phyloP scores from a whole-genome alignment of 768 basidiomycete species.

The Rhodotorula sphaerocarpa region DNA sequence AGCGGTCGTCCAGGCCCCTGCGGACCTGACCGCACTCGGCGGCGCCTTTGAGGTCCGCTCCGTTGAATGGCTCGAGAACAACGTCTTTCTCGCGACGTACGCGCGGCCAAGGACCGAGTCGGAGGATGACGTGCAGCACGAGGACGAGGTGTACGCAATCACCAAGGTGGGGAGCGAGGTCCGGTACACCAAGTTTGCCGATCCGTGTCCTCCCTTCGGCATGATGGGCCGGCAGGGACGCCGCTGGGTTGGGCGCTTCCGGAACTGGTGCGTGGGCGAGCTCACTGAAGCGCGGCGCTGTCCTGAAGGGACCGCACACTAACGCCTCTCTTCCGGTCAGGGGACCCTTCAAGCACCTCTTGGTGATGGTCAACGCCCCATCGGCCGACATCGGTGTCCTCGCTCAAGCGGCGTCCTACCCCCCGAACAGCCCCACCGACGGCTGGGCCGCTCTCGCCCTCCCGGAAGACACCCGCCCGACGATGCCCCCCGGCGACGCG shows the following conservation, averaged over 20 bases:
- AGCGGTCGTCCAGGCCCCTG: conserved; percentile 41
- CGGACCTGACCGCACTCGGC: conserved; percentile 18
- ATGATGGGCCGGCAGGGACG: conserved; percentile 39
- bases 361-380: conserved; percentile 41
- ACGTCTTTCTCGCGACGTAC: conserved; percentile 45
- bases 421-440: background rate
- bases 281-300: background rate
- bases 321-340: conserved; percentile 27
- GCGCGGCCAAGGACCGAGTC: conserved; percentile 8
- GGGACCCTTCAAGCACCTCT: conserved; percentile 44
- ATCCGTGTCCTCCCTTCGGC: conserved; percentile 43
- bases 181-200: conserved; percentile 25
- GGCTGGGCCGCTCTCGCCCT: conserved; percentile 41
- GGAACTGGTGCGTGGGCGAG: conserved; percentile 13
- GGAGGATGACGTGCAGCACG: conserved; percentile 39
- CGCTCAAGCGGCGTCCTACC: conserved; percentile 38
- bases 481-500: conserved; percentile 40
- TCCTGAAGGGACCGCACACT: background rate
- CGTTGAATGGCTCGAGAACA: conserved; percentile 47
- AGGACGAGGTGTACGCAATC: conserved; percentile 42
- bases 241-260: conserved; percentile 16
- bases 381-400: conserved; percentile 43
- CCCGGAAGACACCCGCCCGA: conserved; percentile 43
- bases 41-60: conserved; percentile 9
- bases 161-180: background rate